Percentiles rank a stretch among this genome's conserved stretches.
These are phyloP conservation scores for Gonapodya sp. DNA, from an alignment of 192 early-diverging fungal genomes.

Conservation along the genomic window DNA sequence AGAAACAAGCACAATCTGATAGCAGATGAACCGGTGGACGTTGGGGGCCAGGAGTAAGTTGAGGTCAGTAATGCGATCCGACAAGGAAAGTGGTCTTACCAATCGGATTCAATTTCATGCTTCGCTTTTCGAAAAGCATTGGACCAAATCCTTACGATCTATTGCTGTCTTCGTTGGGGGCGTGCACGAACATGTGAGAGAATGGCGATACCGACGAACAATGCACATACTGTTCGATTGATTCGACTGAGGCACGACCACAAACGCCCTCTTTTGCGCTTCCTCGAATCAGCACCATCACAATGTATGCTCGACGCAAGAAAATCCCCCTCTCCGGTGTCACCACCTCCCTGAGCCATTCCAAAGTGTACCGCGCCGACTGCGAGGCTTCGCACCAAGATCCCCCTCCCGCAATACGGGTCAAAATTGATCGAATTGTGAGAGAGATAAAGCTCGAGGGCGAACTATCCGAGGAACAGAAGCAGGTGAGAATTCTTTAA, in stretches of 20 bases:
- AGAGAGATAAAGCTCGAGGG: background rate
- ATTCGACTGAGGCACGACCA: too few species aligned
- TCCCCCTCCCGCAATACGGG: background rate
- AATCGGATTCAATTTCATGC: background rate
- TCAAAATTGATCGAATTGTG: background rate
- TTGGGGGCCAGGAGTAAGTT: background rate
- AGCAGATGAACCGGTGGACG: background rate
- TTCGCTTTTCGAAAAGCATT: background rate
- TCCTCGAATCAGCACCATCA: background rate
- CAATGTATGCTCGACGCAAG: background rate
- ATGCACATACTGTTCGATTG: too few species aligned
- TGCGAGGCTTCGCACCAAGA: background rate
- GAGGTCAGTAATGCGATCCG: background rate
- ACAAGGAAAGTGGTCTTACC: too few species aligned
- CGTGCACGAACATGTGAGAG: background rate
- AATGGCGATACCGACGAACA: background rate
- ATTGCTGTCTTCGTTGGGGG: background rate
- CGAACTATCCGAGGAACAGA: background rate
- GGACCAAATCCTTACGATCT: background rate
- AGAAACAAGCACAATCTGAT: background rate
- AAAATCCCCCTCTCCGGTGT: background rate
- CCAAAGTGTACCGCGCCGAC: background rate
- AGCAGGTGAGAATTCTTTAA: too few species aligned
- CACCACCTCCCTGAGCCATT: background rate
- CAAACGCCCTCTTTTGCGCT: too few species aligned